These are phyloP conservation scores for Fusarium foetens DNA, from an alignment of 2,329 filamentous ascomycete species.

Conservation along the genomic window DNA sequence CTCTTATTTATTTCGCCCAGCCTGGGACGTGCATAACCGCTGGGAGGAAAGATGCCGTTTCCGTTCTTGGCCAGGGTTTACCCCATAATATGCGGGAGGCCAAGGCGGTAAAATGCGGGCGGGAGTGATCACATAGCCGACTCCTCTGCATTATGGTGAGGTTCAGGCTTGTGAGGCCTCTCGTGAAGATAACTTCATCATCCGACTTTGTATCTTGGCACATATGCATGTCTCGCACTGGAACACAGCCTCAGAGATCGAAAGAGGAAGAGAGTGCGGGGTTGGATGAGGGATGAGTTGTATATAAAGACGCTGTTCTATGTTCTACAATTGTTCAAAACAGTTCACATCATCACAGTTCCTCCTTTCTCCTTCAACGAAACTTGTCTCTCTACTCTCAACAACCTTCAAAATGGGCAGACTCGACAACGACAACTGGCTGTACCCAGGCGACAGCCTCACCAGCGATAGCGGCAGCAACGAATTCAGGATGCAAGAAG, in stretches of 20 bases:
- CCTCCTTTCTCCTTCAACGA: rapidly evolving
- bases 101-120: not conserved
- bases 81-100: not conserved
- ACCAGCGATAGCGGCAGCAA: slow-evolving; percentile 45
- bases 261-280: not conserved
- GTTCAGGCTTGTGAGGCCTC: not conserved
- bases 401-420: slow-evolving; percentile 3
- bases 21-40: not conserved
- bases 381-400: not conserved
- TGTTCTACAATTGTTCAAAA: rapidly evolving
- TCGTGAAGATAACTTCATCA: not conserved
- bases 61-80: not conserved
- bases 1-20: slow-evolving; percentile 2
- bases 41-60: slow-evolving; percentile 3
- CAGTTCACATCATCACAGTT: not conserved
- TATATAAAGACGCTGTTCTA: not conserved
- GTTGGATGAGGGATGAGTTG: not conserved
- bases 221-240: not conserved
- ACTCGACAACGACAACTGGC: slow-evolving; percentile 48
- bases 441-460: slow-evolving; percentile 45
- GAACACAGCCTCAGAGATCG: not conserved
- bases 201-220: slow-evolving; percentile 8
- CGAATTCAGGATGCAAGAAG: slow-evolving; percentile 48
- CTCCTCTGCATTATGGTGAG: not conserved
- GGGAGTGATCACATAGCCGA: not conserved